Evolutionary conservation across 441 rosid genomes (phyloP).

Genomic region (Populus tomentosa): DNA sequence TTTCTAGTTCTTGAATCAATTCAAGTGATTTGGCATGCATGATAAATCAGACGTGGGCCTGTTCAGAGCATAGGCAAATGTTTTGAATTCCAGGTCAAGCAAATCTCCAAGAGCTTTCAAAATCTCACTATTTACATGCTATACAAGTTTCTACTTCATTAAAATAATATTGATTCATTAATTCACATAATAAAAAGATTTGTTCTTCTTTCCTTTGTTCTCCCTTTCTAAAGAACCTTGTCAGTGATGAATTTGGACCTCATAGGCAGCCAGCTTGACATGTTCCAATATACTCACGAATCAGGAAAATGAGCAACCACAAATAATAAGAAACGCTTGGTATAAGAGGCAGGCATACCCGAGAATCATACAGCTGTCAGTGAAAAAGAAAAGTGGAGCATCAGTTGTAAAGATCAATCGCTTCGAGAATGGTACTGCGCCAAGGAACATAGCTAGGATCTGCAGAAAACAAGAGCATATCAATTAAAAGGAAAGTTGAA

Average conservation of each 20-base stretch:
- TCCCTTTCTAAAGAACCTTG: not conserved
- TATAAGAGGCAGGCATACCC: conserved; percentile 49
- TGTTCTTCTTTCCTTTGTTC: not conserved
- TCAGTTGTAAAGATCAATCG: conserved; percentile 68
- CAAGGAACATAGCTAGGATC: conserved; percentile 88
- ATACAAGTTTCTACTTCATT: not conserved
- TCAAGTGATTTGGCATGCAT: not conserved
- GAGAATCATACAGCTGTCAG: conserved; percentile 96
- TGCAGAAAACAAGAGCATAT: conserved; percentile 27
- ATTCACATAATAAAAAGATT: not conserved
- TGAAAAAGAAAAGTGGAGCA: conserved; percentile 92
- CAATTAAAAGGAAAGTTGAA: conserved; percentile 1
- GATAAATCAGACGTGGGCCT: too few relatives aligned
- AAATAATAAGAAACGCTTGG: not conserved
- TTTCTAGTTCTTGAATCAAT: not conserved
- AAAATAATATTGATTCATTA: not conserved
- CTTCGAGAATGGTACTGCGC: conserved; percentile 73
- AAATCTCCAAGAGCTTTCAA: not conserved
- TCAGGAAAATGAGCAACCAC: not conserved
- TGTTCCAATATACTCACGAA: not conserved
- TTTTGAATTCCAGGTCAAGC: not conserved
- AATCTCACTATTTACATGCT: not conserved
- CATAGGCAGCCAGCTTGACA: not conserved
- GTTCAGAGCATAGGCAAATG: not conserved
- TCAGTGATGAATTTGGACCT: not conserved